phyloP scores from a whole-genome alignment of 371 early-diverging fungal genomes.

The Rhizopus arrhizus region DNA sequence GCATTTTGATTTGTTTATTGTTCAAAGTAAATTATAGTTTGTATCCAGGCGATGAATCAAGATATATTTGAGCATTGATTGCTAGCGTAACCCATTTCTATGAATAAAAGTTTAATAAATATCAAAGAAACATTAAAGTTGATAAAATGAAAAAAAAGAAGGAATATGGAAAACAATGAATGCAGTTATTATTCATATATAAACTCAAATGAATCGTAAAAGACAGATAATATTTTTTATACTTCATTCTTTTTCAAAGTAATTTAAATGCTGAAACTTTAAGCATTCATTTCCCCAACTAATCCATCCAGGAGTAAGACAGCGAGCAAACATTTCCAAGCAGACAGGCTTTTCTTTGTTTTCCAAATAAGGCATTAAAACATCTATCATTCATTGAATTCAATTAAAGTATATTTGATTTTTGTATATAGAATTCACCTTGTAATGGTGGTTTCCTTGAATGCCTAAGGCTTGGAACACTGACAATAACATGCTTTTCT shows the following conservation, averaged over 20 bases:
- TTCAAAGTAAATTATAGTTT: too few species aligned
- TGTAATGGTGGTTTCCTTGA: slow-evolving; percentile 73
- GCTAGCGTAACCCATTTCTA: too few species aligned
- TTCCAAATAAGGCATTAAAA: slow-evolving; percentile 26
- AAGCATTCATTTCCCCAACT: slow-evolving; percentile 82
- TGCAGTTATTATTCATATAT: too few species aligned
- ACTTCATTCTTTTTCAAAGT: slow-evolving; percentile 24
- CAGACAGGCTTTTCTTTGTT: slow-evolving; percentile 29
- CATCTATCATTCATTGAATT: slow-evolving; percentile 19
- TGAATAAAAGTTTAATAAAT: too few species aligned
- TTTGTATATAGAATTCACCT: slow-evolving; percentile 20
- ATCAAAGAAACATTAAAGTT: too few species aligned
- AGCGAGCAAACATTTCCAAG: slow-evolving; percentile 77
- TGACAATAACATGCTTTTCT: slow-evolving; percentile 42
- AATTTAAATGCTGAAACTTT: slow-evolving; percentile 56
- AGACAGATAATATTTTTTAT: too few species aligned
- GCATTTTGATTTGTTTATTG: too few species aligned
- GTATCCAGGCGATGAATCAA: too few species aligned
- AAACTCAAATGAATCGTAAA: too few species aligned
- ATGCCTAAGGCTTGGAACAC: slow-evolving; percentile 63
- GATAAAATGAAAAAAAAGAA: too few species aligned
- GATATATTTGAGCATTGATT: too few species aligned
- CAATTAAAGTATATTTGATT: not conserved
- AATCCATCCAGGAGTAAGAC: slow-evolving; percentile 62
- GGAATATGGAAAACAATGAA: too few species aligned